Conservation (phyloP, 495 filamentous ascomycete genomes). For the Neurospora terricola region DNA sequence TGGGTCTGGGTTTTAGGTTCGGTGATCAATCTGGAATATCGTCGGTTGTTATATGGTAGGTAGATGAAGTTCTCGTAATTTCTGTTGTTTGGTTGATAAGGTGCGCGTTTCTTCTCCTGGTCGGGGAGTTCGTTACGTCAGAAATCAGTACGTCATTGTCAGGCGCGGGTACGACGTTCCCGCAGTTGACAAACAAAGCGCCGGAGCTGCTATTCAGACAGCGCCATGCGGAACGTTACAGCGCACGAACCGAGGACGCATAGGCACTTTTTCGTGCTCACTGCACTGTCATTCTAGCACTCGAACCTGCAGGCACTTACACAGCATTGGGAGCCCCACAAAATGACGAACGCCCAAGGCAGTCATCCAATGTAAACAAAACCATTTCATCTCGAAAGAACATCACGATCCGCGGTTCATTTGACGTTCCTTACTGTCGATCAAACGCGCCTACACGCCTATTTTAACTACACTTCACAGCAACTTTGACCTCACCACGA, state of each 20-base stretch:
- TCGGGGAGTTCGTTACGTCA: background rate
- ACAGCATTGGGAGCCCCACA: background rate
- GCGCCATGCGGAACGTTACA: too few species aligned
- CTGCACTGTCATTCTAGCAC: background rate
- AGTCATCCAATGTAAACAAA: background rate
- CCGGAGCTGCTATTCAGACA: too few species aligned
- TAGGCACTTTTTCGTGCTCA: rapidly evolving
- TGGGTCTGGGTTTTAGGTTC: background rate
- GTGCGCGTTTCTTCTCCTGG: background rate
- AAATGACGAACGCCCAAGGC: background rate
- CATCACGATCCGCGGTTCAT: too few species aligned
- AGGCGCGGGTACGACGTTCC: too few species aligned
- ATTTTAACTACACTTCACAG: too few species aligned
- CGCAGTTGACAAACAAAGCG: too few species aligned
- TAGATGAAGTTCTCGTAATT: background rate
- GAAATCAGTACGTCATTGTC: background rate
- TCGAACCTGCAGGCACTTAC: background rate
- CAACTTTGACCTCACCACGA: background rate
- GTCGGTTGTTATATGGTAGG: background rate
- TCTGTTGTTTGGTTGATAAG: background rate
- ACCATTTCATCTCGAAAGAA: too few species aligned
- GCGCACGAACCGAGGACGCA: background rate
- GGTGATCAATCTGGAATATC: background rate
- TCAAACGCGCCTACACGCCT: too few species aligned
- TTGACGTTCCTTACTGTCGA: too few species aligned